Base-by-base conservation (phyloP, 1,139 yeast species). In the Diutina scorzettiae region DNA sequence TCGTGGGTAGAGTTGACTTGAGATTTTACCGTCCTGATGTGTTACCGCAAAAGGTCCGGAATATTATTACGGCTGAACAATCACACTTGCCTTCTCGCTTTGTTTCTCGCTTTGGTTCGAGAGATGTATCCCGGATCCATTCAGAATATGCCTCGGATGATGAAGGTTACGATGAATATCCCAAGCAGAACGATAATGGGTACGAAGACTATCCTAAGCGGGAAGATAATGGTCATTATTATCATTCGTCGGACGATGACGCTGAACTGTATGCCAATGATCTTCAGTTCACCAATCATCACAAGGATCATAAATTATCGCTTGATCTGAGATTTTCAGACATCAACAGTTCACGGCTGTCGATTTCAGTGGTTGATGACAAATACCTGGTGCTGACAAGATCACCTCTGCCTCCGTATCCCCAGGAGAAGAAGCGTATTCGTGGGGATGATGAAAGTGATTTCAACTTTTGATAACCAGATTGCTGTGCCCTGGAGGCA, bases 21-120 rank as follows among this genome's bases (percentile, higher is more conserved):
- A 69, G 93, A 54, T 82, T 82, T 62, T 82, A 82, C 66, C 76
- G 85, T 57, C 91, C 91, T 20, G 91, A 81, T 14, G 29, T 34
- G 19, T 34, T 34, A 28, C 39, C 39, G 12, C 19, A 18, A 27
- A 34, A 34, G 19, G 39, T 34, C 11, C 39, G 39, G 39, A 49
- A 58, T 19, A 66, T 68, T 36, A 60, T 66, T 41, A 68, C 73
- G 3, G 72, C 72, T 2, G 68, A 68, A 46, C 73, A 68, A 23
- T 34, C 39, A 9, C 11, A 17, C 11, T 27, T 5, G 6, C 14
- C 14, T 5, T 27, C 30, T 9, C 11, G 30, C 5, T 11, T 27
- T 12, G 30, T 12, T 5, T 27, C 27, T 24, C 7, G 27, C 7
- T 7, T 24, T 7, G 27, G 27, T 24, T 24, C 27, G 7, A 24